phyloP scores from a whole-genome alignment of 2,329 filamentous ascomycete genomes.

The Colletotrichum nymphaeae region DNA sequence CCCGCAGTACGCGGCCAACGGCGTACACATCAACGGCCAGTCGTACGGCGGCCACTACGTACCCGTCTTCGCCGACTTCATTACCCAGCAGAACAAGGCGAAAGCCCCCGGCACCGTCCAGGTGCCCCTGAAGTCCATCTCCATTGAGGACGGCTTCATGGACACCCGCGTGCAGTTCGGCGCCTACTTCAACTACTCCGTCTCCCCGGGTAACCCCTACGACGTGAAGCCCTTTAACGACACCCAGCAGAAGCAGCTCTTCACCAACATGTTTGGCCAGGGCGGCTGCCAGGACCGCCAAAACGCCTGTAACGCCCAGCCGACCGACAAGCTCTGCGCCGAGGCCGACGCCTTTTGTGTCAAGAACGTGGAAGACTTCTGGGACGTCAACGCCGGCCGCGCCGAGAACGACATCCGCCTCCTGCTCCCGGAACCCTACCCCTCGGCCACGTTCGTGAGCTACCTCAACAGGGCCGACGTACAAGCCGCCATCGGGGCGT shows the following conservation, averaged over 20 bases:
- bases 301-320: constrained; percentile 3
- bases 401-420: constrained; percentile 21
- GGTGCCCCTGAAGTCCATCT: constrained; percentile 15
- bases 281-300: constrained; percentile 15
- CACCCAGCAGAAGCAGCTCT: constrained; percentile 11
- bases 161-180: constrained; percentile 24
- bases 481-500: constrained; percentile 17
- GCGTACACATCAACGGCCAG: constrained; percentile 16
- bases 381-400: constrained; percentile 5
- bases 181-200: constrained; percentile 26
- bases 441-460: background rate
- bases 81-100: constrained; percentile 8
- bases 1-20: constrained; percentile 6
- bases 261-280: constrained; percentile 6
- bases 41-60: constrained; percentile 27
- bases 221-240: constrained; percentile 14
- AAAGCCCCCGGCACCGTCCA: background rate
- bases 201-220: constrained; percentile 12
- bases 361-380: constrained; percentile 4
- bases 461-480: constrained; percentile 26
- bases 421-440: background rate
- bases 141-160: constrained; percentile 28
- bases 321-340: constrained; percentile 3
- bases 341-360: constrained; percentile 15
- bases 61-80: constrained; percentile 18